Percentiles rank a stretch among this genome's conserved stretches.
Conservation (phyloP, 2,329 filamentous ascomycete genomes). For the Ceratocystis variospora region DNA sequence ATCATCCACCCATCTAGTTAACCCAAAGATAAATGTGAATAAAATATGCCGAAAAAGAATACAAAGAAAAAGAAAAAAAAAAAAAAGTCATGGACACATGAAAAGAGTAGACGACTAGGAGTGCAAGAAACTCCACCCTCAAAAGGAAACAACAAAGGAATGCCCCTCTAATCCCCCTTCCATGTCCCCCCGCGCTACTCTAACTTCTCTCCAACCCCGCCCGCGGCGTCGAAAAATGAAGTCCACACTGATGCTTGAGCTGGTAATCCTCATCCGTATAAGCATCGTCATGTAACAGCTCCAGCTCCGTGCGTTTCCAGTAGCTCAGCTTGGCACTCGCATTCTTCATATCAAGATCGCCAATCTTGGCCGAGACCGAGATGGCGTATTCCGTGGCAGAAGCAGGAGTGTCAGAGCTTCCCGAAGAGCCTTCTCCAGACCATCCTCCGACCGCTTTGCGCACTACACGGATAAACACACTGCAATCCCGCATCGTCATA, state of each 20-base stretch:
- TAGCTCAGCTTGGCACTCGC: constrained; percentile 50
- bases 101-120: neutral
- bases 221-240: constrained; percentile 10
- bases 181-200: neutral
- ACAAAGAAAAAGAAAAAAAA: neutral
- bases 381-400: constrained; percentile 9
- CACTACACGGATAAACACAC: constrained; percentile 51
- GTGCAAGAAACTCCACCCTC: neutral
- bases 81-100: neutral
- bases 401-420: constrained; percentile 19
- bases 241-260: constrained; percentile 13
- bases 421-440: too few relatives aligned
- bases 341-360: constrained; percentile 67
- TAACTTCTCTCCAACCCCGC: constrained; percentile 2
- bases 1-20: too few relatives aligned
- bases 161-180: neutral
- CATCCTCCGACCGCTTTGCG: neutral
- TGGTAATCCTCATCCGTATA: constrained; percentile 36
- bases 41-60: neutral
- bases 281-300: constrained; percentile 53
- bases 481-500: constrained; percentile 73
- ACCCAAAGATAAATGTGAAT: neutral
- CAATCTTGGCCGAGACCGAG: constrained; percentile 31
- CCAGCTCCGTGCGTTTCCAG: constrained; percentile 51
- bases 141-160: neutral